Percentiles rank a stretch among this genome's conserved stretches.
phyloP scores from a whole-genome alignment of 2,329 filamentous ascomycete genomes.

The Uncinocarpus reesii region DNA sequence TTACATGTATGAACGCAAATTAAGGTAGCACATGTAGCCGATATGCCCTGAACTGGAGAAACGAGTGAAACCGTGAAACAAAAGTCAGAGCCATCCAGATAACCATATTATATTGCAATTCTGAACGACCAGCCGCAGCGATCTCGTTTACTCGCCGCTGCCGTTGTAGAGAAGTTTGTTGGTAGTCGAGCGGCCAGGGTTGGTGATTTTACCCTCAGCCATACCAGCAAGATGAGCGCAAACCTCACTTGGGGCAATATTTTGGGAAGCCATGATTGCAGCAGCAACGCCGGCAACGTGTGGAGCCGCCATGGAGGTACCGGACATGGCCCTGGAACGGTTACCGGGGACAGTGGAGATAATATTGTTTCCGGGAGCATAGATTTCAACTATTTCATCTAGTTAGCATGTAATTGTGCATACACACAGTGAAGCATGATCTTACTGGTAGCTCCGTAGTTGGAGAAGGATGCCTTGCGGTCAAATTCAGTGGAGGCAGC shows the following conservation, averaged over 20 bases:
- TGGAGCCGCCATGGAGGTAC: constrained; percentile 32
- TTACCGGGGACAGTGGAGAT: constrained; percentile 41
- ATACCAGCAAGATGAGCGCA: constrained; percentile 44
- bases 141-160: constrained; percentile 3
- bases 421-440: too few species aligned
- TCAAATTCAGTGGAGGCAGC: constrained; percentile 31
- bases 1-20: too few species aligned
- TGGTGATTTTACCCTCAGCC: constrained; percentile 28
- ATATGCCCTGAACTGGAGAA: too few species aligned
- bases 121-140: too few species aligned
- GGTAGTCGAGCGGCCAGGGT: constrained; percentile 20
- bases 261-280: constrained; percentile 43
- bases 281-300: constrained; percentile 47
- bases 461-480: constrained; percentile 32
- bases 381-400: constrained; percentile 47
- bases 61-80: too few species aligned
- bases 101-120: too few species aligned
- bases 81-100: too few species aligned
- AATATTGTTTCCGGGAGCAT: constrained; percentile 46
- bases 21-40: too few species aligned
- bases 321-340: constrained; percentile 37
- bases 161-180: constrained; percentile 26
- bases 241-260: constrained; percentile 38
- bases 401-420: too few species aligned
- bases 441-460: constrained; percentile 31